Conservation (phyloP, 1,139 yeast genomes). For the Sugiyamaella castrensis region DNA sequence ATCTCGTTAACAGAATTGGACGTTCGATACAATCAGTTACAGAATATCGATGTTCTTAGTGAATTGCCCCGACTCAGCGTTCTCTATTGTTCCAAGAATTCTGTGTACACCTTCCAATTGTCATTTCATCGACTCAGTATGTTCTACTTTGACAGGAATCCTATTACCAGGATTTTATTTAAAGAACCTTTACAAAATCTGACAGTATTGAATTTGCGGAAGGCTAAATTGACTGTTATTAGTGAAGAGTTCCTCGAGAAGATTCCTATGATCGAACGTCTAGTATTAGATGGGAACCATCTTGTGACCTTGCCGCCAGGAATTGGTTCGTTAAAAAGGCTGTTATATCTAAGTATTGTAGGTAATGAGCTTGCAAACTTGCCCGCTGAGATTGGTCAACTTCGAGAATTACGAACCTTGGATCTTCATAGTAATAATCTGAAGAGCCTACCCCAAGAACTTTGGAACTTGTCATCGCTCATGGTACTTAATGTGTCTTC, state of each 20-base stretch:
- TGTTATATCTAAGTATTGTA: constrained; percentile 66
- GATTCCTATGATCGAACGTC: constrained; percentile 66
- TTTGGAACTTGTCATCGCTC: constrained; percentile 63
- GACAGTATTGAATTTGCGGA: constrained; percentile 71
- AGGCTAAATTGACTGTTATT: constrained; percentile 76
- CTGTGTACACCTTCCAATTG: constrained; percentile 65
- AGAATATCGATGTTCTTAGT: constrained; percentile 61
- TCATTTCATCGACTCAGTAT: constrained; percentile 31
- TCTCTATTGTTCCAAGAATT: constrained; percentile 72
- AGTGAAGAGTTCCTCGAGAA: constrained; percentile 61
- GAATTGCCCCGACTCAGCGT: constrained; percentile 66
- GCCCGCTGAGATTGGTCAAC: constrained; percentile 65
- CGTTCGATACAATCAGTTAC: constrained; percentile 68
- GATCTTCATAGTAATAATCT: constrained; percentile 88
- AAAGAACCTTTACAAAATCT: constrained; percentile 58
- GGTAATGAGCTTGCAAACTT: constrained; percentile 71
- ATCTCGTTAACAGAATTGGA: constrained; percentile 68
- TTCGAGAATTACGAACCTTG: constrained; percentile 60
- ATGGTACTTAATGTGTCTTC: constrained; percentile 72
- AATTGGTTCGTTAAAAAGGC: constrained; percentile 55
- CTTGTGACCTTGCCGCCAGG: constrained; percentile 73
- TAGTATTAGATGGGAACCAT: constrained; percentile 79
- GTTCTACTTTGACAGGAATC: constrained; percentile 65
- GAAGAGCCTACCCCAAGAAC: constrained; percentile 61
- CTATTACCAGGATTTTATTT: constrained; percentile 72